A percentile compares a stretch with the other conserved stretches of the same genome.
Evolutionary conservation across 352 stramenopile genomes (phyloP).

Genomic region (Phytophthora quininea): DNA sequence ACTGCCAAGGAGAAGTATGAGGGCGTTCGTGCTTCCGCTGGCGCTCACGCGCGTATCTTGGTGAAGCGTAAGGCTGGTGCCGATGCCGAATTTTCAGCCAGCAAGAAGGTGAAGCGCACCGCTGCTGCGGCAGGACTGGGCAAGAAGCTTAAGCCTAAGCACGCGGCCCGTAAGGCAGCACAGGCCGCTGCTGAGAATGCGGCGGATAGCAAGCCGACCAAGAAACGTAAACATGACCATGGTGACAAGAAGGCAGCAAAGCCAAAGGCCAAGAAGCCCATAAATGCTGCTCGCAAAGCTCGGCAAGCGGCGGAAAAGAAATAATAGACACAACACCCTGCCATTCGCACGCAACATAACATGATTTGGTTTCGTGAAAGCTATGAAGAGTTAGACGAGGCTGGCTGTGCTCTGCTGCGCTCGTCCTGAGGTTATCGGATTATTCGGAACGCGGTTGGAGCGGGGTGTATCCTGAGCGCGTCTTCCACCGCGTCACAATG

Average conservation of each 20-base stretch:
- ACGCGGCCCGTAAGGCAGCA: conserved; percentile 53
- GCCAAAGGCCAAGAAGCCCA: conserved; percentile 67
- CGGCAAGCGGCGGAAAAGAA: conserved; percentile 49
- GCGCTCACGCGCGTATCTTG: conserved; percentile 63
- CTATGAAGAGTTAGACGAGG: background rate
- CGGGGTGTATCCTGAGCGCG: conserved; percentile 57
- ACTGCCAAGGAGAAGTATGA: conserved; percentile 60
- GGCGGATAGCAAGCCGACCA: conserved; percentile 27
- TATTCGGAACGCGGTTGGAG: conserved; percentile 30
- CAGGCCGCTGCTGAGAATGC: conserved; percentile 32
- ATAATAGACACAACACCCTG: background rate
- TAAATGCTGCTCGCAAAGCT: conserved; percentile 72
- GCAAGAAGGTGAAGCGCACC: conserved; percentile 44
- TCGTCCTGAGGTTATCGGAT: background rate
- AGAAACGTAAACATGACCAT: conserved; percentile 35
- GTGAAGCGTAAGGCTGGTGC: conserved; percentile 61
- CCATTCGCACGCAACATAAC: background rate
- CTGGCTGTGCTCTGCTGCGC: too few relatives aligned
- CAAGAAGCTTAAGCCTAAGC: conserved; percentile 71
- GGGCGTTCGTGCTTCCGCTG: conserved; percentile 52
- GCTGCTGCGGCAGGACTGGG: conserved; percentile 21
- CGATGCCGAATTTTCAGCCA: conserved; percentile 15
- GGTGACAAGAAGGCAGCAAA: conserved; percentile 32
- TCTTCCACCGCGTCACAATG: conserved; percentile 50
- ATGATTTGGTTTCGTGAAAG: background rate